Base-by-base conservation (phyloP, 305 asterid genomes). In the Rubia tinctorum region DNA sequence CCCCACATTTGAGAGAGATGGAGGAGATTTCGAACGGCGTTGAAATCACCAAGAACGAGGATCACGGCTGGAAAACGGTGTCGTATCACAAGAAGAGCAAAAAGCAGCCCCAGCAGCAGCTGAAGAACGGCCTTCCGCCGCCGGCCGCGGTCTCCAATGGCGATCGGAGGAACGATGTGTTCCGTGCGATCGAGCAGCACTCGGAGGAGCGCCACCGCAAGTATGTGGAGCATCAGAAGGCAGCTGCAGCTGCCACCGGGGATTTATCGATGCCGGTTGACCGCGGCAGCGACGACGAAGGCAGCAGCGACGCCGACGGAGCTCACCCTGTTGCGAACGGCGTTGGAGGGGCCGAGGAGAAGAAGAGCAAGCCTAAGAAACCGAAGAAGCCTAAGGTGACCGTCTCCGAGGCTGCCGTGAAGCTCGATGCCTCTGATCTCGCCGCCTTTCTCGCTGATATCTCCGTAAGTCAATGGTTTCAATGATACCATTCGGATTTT, bases 351-450 rank as follows among this genome's bases (percentile, higher is more conserved):
- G 10, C 70, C 34, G 83, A 76, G 76, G 79, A 71, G 75, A 79
- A 79, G 72, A 69, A 76, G 71, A 71, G 34, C 25, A 79, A 80
- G 81, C 75, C 78, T 7, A 83, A 83, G 80, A 84, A 84, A 79
- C 81, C 75, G 4, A 84, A 84, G 83, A 84, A 84, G 65, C 81
- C 81, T n/a, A 85, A 82, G 78, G 78, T 85, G 37, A 76, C 87
- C 9, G 83, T 85, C 18, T 60, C 79, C 61, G 86, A 85, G 55
- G 88, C 88, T 61, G 86, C 87, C 3, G 75, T 73, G 0, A 78
- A 82, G 84, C 76, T 85, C 60, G 83, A 82, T 25, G 73, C 76
- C 37, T 72, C 87, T 72, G 88, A 85, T 76, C 82, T 85, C 59
- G 69, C 65, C 12, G 76, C 66, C 58, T 85, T 74, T 72, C 86